phyloP scores from a whole-genome alignment of 192 early-diverging fungal genomes.

The Hyaloraphidium curvatum region DNA sequence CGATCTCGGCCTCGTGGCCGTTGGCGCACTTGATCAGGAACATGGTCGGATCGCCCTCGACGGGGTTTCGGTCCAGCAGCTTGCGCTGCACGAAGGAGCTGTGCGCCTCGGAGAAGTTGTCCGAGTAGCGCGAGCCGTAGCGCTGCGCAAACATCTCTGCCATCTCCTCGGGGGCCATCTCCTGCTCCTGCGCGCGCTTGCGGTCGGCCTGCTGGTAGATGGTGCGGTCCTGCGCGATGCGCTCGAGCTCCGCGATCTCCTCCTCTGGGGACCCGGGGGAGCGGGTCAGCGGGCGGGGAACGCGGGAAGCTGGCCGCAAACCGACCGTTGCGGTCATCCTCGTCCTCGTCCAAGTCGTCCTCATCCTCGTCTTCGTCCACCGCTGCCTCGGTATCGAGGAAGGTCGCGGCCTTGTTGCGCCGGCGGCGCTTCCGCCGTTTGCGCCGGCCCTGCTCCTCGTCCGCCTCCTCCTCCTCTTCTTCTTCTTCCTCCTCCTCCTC shows the following conservation, averaged over 20 bases:
- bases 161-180: constrained; percentile 62
- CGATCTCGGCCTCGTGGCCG: constrained; percentile 76
- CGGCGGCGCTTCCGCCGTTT: constrained; percentile 11
- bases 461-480: constrained; percentile 19
- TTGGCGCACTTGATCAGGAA: constrained; percentile 74
- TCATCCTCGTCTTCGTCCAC: constrained; percentile 65
- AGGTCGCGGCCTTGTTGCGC: constrained; percentile 20
- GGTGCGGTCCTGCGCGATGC: constrained; percentile 12
- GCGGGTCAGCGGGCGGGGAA: neutral
- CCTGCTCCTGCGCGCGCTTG: constrained; percentile 38
- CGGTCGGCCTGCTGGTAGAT: constrained; percentile 50
- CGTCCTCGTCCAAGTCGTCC: constrained; percentile 46
- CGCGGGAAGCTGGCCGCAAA: constrained; percentile 8
- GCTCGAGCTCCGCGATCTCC: neutral
- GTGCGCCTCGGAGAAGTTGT: constrained; percentile 16
- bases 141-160: constrained; percentile 51
- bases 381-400: constrained; percentile 50
- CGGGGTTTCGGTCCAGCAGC: constrained; percentile 59
- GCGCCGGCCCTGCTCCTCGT: neutral
- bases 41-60: constrained; percentile 70
- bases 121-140: constrained; percentile 42
- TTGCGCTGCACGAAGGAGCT: constrained; percentile 44
- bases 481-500: constrained; percentile 49
- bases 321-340: constrained; percentile 16
- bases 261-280: neutral